These are phyloP conservation scores for Arthrinium phaeospermum DNA, from an alignment of 2,329 filamentous ascomycete species.

Conservation along the genomic window DNA sequence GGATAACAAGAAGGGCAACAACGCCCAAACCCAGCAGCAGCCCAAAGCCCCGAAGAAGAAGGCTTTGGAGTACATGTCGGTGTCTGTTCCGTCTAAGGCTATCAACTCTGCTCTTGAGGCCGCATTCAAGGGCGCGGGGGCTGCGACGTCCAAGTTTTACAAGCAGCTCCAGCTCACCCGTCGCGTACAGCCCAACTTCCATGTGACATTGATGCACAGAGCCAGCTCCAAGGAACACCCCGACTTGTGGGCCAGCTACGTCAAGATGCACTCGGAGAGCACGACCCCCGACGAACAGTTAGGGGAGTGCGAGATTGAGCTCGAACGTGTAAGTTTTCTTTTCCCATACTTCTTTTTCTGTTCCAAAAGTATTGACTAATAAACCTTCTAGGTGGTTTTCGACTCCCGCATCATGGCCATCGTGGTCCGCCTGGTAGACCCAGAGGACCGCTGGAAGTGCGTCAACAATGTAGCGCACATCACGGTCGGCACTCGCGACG, in stretches of 20 bases:
- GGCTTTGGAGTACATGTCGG: constrained; percentile 62
- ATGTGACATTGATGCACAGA: constrained; percentile 92
- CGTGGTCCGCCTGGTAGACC: constrained; percentile 74
- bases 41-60: constrained; percentile 49
- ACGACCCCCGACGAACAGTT: constrained; percentile 52
- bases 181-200: constrained; percentile 84
- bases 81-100: constrained; percentile 50
- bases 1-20: constrained; percentile 50
- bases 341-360: background rate
- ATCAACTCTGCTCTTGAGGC: constrained; percentile 66
- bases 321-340: constrained; percentile 59
- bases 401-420: constrained; percentile 90
- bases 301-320: constrained; percentile 67
- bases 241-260: constrained; percentile 78
- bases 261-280: constrained; percentile 52
- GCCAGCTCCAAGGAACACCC: constrained; percentile 64
- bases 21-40: constrained; percentile 37
- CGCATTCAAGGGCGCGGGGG: constrained; percentile 64
- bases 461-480: constrained; percentile 84
- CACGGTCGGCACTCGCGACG: constrained; percentile 81
- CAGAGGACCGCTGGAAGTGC: constrained; percentile 66
- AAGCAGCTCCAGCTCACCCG: constrained; percentile 73
- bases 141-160: constrained; percentile 71
- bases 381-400: constrained; percentile 71
- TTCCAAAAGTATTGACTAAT: background rate